phyloP scores from a whole-genome alignment of 805 yeast species.

The Pichia rugopelliculosa region DNA sequence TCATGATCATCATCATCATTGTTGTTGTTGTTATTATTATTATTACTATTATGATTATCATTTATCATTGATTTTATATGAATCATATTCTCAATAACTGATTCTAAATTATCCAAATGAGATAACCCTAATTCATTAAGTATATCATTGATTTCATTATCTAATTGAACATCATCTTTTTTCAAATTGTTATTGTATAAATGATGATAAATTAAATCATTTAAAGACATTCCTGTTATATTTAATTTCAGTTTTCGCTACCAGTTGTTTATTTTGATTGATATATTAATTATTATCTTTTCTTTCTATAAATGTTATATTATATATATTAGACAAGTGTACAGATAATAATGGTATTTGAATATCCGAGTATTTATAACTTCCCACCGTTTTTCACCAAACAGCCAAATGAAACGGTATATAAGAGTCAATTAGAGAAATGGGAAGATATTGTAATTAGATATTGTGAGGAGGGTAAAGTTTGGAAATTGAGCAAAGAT shows the following conservation, averaged over 20 bases:
- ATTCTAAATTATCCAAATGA: neutral
- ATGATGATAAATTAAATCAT: neutral
- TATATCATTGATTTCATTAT: neutral
- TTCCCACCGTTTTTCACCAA: conserved; percentile 91
- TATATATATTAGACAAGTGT: too few relatives aligned
- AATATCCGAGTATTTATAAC: conserved; percentile 46
- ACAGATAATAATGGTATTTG: neutral
- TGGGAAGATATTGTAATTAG: conserved; percentile 65
- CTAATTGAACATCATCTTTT: neutral
- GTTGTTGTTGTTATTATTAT: too few relatives aligned
- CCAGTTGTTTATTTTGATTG: too few relatives aligned
- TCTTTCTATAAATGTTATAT: too few relatives aligned
- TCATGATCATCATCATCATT: neutral
- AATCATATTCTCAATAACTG: neutral
- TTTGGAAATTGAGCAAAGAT: conserved; percentile 40
- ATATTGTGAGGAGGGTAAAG: conserved; percentile 49
- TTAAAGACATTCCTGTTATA: neutral
- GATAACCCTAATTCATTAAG: neutral
- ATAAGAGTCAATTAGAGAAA: conserved; percentile 66
- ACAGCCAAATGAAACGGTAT: conserved; percentile 77
- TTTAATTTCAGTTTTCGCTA: too few relatives aligned
- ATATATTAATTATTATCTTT: too few relatives aligned
- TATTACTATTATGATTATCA: neutral
- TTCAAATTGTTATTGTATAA: neutral
- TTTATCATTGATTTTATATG: neutral